Conservation (phyloP, 495 filamentous ascomycete species). For the Neurospora pannonica region DNA sequence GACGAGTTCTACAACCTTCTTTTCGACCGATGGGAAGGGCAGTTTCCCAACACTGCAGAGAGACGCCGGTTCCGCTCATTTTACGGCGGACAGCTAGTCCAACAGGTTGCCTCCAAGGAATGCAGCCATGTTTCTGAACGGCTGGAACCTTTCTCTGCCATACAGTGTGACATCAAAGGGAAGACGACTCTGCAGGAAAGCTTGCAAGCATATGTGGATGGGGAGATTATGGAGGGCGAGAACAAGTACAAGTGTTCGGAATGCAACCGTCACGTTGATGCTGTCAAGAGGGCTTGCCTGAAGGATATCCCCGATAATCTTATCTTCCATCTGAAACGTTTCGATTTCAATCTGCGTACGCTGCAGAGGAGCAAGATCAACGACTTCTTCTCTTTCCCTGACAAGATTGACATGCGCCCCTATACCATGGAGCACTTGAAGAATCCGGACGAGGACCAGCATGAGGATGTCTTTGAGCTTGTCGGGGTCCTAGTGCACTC, state of each 20-base stretch:
- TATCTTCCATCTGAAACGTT: slow-evolving; percentile 94
- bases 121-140: slow-evolving; percentile 89
- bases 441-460: slow-evolving; percentile 41
- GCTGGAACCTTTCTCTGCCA: slow-evolving; percentile 84
- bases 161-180: slow-evolving; percentile 95
- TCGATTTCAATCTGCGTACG: slow-evolving; percentile 85
- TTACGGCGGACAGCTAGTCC: slow-evolving; percentile 84
- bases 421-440: slow-evolving; percentile 85
- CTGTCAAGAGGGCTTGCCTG: slow-evolving; percentile 85
- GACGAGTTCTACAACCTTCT: slow-evolving; percentile 95
- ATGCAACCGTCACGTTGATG: slow-evolving; percentile 85
- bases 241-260: slow-evolving; percentile 97
- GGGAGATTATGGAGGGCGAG: slow-evolving; percentile 94
- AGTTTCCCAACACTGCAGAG: slow-evolving; percentile 55
- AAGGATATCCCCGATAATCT: slow-evolving; percentile 91
- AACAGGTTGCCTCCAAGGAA: slow-evolving; percentile 92
- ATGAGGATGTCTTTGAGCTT: slow-evolving; percentile 76
- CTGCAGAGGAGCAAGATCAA: slow-evolving; percentile 90
- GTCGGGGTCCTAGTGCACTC: slow-evolving; percentile 89
- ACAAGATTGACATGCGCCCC: slow-evolving; percentile 75
- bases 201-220: slow-evolving; percentile 85
- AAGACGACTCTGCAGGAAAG: slow-evolving; percentile 79
- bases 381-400: slow-evolving; percentile 83
- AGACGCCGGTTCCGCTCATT: slow-evolving; percentile 75
- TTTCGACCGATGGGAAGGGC: slow-evolving; percentile 83